Evolutionary conservation across 177 flowering plant genomes (phyloP).

Genomic region (Tripterygium wilfordii): DNA sequence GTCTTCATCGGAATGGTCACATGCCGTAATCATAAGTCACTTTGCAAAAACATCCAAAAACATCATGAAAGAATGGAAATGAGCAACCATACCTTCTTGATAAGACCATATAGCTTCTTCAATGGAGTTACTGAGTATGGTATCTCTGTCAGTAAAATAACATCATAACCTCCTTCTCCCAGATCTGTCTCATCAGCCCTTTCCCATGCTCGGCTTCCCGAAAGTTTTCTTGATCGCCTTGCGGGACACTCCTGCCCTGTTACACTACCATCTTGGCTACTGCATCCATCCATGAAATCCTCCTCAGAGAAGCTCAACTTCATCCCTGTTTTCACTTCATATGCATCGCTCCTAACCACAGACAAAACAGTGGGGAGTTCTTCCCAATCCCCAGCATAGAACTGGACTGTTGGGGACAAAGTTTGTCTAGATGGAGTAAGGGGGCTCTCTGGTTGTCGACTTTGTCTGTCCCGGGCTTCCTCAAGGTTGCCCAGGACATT

Average conservation of each 20-base stretch:
- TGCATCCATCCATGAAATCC: slow-evolving; percentile 79
- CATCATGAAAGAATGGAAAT: background rate
- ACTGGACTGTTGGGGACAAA: slow-evolving; percentile 64
- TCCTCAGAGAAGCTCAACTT: slow-evolving; percentile 82
- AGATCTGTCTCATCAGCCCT: slow-evolving; percentile 64
- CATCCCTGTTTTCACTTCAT: slow-evolving; percentile 48
- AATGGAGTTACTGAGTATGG: slow-evolving; percentile 62
- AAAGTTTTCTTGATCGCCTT: slow-evolving; percentile 82
- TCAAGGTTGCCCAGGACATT: slow-evolving; percentile 88
- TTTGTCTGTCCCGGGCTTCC: slow-evolving; percentile 82
- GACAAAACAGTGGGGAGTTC: slow-evolving; percentile 80
- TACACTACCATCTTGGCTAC: slow-evolving; percentile 90
- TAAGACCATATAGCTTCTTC: slow-evolving; percentile 69
- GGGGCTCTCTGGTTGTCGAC: slow-evolving; percentile 81
- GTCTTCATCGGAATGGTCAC: too few relatives aligned
- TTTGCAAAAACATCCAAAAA: too few relatives aligned
- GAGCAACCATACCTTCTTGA: slow-evolving; percentile 63
- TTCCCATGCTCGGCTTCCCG: slow-evolving; percentile 94
- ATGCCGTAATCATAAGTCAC: too few relatives aligned
- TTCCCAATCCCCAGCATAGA: slow-evolving; percentile 92
- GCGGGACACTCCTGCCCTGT: slow-evolving; percentile 53
- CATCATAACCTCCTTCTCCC: slow-evolving; percentile 82
- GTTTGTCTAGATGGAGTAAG: slow-evolving; percentile 81
- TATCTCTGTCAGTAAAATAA: slow-evolving; percentile 77
- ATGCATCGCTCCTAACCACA: slow-evolving; percentile 46